Evolutionary conservation across 2,329 filamentous ascomycete genomes (phyloP).

Genomic region (Penicillium glabrum): DNA sequence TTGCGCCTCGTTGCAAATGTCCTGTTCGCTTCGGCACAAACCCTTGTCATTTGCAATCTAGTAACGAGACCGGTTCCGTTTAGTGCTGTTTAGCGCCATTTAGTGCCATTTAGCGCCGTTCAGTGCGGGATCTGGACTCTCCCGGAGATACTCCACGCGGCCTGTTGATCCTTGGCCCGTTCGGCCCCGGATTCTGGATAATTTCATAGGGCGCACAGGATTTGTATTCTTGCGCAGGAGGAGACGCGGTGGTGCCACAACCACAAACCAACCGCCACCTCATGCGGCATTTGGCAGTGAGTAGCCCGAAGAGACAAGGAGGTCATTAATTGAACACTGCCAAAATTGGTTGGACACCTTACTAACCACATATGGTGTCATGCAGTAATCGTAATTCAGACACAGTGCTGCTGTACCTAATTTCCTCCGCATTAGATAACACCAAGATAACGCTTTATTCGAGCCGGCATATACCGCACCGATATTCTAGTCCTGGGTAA

Average conservation of each 20-base stretch:
- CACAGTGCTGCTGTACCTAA: no score
- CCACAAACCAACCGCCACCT: not conserved
- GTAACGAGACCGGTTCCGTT: not conserved
- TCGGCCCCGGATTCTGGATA: no score
- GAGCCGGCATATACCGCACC: no score
- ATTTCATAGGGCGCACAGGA: not conserved
- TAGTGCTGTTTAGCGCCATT: not conserved
- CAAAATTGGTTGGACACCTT: not conserved
- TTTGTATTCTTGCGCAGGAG: not conserved
- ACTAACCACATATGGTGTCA: no score
- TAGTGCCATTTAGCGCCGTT: not conserved
- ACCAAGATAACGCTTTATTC: no score
- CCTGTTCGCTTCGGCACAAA: conserved; percentile 4
- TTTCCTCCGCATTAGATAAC: no score
- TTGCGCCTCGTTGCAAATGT: conserved; percentile 1
- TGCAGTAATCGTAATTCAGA: no score
- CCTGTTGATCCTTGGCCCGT: not conserved
- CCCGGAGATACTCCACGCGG: not conserved
- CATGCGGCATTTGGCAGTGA: not conserved
- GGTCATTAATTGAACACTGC: no score
- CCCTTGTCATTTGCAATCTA: conserved; percentile 8
- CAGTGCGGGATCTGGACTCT: not conserved
- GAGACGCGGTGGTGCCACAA: not conserved
- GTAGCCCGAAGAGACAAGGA: not conserved
- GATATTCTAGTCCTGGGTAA: no score